Conservation (phyloP, 768 basidiomycete species). For the Boletus sp. region DNA sequence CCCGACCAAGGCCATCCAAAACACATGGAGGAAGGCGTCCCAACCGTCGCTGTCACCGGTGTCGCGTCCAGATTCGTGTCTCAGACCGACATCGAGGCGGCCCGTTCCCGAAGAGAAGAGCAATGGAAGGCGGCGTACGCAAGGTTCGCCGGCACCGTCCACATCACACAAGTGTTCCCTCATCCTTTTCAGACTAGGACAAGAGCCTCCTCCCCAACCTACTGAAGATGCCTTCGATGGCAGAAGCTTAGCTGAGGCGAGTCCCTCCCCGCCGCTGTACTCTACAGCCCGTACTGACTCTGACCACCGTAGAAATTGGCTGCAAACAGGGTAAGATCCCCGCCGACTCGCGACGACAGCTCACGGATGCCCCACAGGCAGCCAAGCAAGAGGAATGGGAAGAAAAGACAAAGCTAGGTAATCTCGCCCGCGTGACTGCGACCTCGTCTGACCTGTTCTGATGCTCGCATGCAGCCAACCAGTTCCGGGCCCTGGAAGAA, state of each 20-base stretch:
- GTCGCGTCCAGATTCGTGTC: slow-evolving; percentile 87
- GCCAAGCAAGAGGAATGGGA: slow-evolving; percentile 95
- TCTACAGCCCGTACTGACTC: slow-evolving; percentile 12
- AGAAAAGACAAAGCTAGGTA: slow-evolving; percentile 76
- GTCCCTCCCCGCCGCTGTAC: slow-evolving; percentile 26
- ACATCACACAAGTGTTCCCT: background rate
- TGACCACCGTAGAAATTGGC: slow-evolving; percentile 68
- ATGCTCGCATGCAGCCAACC: slow-evolving; percentile 56
- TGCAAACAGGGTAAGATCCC: slow-evolving; percentile 68
- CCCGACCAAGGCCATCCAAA: slow-evolving; percentile 8
- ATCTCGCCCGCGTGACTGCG: slow-evolving; percentile 5
- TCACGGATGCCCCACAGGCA: slow-evolving; percentile 43
- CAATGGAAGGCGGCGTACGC: slow-evolving; percentile 93
- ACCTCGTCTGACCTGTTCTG: slow-evolving; percentile 8
- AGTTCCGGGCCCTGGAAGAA: slow-evolving; percentile 86
- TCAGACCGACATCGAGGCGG: slow-evolving; percentile 72
- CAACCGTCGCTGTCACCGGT: slow-evolving; percentile 66
- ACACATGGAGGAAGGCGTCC: slow-evolving; percentile 64
- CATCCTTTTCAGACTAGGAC: slow-evolving; percentile 58
- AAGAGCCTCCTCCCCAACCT: slow-evolving; percentile 78
- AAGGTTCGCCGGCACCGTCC: slow-evolving; percentile 40
- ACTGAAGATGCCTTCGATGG: slow-evolving; percentile 80
- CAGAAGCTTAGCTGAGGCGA: slow-evolving; percentile 84
- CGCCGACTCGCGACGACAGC: background rate
- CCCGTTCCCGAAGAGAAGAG: slow-evolving; percentile 69